Conservation (phyloP, 305 asterid genomes). For the Solanum aculeatissimum region DNA sequence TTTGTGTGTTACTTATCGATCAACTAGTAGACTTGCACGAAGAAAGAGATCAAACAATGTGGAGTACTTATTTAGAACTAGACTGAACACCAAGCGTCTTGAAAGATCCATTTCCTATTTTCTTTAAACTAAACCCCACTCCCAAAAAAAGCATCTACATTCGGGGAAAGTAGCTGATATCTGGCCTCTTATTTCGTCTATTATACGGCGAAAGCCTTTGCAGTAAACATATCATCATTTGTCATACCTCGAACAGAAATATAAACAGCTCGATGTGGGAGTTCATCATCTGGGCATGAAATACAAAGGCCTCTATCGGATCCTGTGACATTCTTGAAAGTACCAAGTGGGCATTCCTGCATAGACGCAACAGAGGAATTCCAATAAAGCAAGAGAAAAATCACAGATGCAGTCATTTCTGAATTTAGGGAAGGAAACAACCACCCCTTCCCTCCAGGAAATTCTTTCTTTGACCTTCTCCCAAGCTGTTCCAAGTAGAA, state of each 20-base stretch:
- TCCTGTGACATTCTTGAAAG: slow-evolving; percentile 87
- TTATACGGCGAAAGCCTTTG: neutral
- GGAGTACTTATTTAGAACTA: neutral
- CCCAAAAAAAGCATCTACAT: neutral
- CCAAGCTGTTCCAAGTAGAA: neutral
- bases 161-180: neutral
- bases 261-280: slow-evolving; percentile 83
- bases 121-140: neutral
- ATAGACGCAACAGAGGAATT: slow-evolving; percentile 6
- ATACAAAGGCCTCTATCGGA: slow-evolving; percentile 73
- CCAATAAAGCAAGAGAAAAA: neutral
- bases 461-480: neutral
- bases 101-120: neutral
- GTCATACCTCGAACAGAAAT: slow-evolving; percentile 67
- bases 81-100: neutral
- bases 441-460: neutral
- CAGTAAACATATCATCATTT: neutral
- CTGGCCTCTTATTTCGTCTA: neutral
- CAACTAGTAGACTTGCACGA: neutral
- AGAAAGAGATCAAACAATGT: neutral
- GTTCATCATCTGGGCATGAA: slow-evolving; percentile 65
- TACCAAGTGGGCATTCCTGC: slow-evolving; percentile 95
- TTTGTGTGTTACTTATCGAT: neutral
- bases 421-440: neutral
- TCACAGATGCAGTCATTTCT: neutral